These are phyloP conservation scores for Coffea eugenioides DNA, from an alignment of 257 asterid genomes.

Conservation along the genomic window DNA sequence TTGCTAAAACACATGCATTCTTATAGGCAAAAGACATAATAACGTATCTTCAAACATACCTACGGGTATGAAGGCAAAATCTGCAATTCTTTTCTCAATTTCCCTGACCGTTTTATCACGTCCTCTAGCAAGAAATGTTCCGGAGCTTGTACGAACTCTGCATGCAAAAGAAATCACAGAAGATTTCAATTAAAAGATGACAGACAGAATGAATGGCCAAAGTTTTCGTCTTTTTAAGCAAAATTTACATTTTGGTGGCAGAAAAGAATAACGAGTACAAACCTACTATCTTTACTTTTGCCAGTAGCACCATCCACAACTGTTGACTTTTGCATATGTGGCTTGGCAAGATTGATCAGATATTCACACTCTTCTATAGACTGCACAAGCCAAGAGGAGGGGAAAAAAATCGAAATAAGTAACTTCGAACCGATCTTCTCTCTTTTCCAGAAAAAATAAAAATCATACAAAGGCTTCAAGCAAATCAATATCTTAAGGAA, in stretches of 20 bases:
- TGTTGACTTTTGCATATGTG: slow-evolving; percentile 80
- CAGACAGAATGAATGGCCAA: neutral
- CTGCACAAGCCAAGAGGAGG: slow-evolving; percentile 41
- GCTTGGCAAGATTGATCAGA: slow-evolving; percentile 84
- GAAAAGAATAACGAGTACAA: slow-evolving; percentile 19
- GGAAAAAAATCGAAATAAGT: slow-evolving; percentile 2
- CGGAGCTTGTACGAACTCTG: slow-evolving; percentile 98
- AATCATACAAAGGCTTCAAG: neutral
- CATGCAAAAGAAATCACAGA: slow-evolving; percentile 10
- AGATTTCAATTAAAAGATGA: neutral
- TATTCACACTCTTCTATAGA: slow-evolving; percentile 89
- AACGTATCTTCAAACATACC: slow-evolving; percentile 50
- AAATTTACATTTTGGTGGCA: slow-evolving; percentile 9
- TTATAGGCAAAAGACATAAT: neutral
- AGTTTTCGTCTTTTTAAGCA: neutral
- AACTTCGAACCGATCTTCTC: neutral
- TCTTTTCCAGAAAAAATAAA: neutral
- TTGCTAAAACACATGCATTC: neutral
- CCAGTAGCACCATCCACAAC: slow-evolving; percentile 93
- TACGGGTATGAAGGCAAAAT: slow-evolving; percentile 89
- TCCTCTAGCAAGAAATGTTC: slow-evolving; percentile 88
- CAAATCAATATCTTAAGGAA: neutral
- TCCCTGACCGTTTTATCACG: slow-evolving; percentile 71
- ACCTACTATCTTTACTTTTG: slow-evolving; percentile 93
- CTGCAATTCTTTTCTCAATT: slow-evolving; percentile 92